phyloP scores from a whole-genome alignment of 106 monocot species.

The Platanthera guangdongensis region DNA sequence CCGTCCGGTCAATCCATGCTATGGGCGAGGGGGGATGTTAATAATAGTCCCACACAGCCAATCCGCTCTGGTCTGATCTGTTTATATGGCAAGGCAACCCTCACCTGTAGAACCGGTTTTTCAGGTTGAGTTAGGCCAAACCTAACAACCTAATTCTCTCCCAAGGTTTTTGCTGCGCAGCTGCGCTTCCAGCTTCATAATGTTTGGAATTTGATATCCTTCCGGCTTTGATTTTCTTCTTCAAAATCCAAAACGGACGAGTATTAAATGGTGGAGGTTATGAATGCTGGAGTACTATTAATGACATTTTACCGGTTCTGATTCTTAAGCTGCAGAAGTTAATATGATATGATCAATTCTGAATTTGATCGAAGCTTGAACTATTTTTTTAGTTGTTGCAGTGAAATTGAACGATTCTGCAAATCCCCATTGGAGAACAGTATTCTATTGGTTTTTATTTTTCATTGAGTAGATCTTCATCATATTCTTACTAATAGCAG shows the following conservation, averaged over 20 bases:
- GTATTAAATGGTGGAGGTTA: neutral
- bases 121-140: no score
- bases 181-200: neutral
- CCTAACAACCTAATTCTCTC: no score
- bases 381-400: neutral
- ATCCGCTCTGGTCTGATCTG: no score
- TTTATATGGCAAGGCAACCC: no score
- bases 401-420: neutral
- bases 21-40: no score
- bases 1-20: no score
- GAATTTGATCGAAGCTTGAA: neutral
- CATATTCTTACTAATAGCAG: conserved; percentile 44
- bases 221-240: neutral
- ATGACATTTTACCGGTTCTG: neutral
- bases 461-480: neutral
- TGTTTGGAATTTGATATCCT: neutral
- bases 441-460: neutral
- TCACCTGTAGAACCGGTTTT: no score
- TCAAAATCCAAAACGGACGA: neutral
- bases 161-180: neutral
- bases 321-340: neutral
- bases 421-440: neutral
- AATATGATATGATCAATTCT: neutral
- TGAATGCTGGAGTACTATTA: neutral
- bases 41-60: no score